Percentiles rank a stretch among this genome's conserved stretches.
phyloP scores from a whole-genome alignment of 78 protist species.

The Dictyostelium capitatum region DNA sequence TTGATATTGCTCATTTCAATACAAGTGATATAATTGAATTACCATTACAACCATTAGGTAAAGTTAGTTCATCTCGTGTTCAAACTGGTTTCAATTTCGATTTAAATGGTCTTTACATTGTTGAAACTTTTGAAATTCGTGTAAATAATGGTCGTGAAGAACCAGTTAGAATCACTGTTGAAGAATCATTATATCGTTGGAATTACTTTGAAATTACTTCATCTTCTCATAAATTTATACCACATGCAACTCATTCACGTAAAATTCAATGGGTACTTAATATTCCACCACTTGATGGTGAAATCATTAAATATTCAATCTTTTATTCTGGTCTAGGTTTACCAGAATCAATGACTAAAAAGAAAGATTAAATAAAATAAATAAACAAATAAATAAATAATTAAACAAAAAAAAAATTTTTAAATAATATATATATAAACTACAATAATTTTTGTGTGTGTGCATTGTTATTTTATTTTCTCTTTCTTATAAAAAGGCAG shows the following conservation, averaged over 20 bases:
- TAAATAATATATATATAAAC: too few species aligned
- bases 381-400: too few species aligned
- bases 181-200: conserved; percentile 51
- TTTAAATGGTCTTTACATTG: conserved; percentile 32
- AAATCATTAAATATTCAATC: conserved; percentile 28
- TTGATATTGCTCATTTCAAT: conserved; percentile 37
- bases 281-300: conserved; percentile 70
- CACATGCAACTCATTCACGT: conserved; percentile 61
- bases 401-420: too few species aligned
- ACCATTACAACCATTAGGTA: conserved; percentile 62
- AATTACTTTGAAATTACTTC: conserved; percentile 45
- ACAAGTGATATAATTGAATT: conserved; percentile 24
- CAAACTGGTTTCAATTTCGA: conserved; percentile 79
- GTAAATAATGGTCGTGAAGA: conserved; percentile 72
- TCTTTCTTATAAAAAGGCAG: too few species aligned
- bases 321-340: conserved; percentile 43
- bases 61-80: conserved; percentile 29
- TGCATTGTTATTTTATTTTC: too few species aligned
- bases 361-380: conserved; percentile 11
- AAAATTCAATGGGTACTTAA: conserved; percentile 51
- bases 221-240: neutral
- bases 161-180: conserved; percentile 39
- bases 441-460: too few species aligned
- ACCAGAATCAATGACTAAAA: conserved; percentile 39
- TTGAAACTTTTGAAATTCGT: conserved; percentile 59